Percentiles rank a stretch among this genome's conserved stretches.
These are phyloP conservation scores for Cladosporium colombiae DNA, from an alignment of 2,329 filamentous ascomycete genomes.

Conservation along the genomic window DNA sequence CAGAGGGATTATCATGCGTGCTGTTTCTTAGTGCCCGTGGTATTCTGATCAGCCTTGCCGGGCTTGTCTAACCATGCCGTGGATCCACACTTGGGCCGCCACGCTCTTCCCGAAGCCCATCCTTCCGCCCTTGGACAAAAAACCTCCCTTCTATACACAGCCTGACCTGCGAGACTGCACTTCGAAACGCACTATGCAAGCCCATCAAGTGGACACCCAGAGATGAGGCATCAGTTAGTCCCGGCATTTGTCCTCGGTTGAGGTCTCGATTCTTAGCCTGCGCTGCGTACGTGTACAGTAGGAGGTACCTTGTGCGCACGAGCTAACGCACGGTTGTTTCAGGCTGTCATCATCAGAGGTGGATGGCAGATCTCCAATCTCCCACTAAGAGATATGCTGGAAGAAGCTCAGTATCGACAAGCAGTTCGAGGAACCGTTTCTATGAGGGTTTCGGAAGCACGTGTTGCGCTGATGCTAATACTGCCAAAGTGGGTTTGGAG, in stretches of 20 bases:
- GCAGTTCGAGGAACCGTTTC: neutral
- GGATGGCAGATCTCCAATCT: neutral
- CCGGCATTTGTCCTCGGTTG: neutral
- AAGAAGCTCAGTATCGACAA: neutral
- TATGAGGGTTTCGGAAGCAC: neutral
- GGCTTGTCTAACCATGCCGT: neutral
- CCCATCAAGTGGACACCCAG: neutral
- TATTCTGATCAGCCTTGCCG: slow-evolving; percentile 4
- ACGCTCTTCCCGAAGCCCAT: neutral
- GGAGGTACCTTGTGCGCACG: neutral
- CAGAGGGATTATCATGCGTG: no score
- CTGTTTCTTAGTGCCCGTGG: neutral
- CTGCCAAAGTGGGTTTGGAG: neutral
- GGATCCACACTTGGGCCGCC: slow-evolving; percentile 5
- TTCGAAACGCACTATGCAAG: neutral
- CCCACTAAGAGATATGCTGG: neutral
- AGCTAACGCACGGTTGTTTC: neutral
- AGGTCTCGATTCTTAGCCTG: neutral
- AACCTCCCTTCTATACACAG: neutral
- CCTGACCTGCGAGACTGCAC: neutral
- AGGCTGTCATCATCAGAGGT: neutral
- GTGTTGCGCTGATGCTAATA: neutral
- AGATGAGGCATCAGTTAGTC: neutral
- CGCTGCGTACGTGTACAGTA: neutral
- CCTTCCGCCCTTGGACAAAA: neutral